phyloP scores from a whole-genome alignment of 192 early-diverging fungal species.

The Kickxella alabastrina region DNA sequence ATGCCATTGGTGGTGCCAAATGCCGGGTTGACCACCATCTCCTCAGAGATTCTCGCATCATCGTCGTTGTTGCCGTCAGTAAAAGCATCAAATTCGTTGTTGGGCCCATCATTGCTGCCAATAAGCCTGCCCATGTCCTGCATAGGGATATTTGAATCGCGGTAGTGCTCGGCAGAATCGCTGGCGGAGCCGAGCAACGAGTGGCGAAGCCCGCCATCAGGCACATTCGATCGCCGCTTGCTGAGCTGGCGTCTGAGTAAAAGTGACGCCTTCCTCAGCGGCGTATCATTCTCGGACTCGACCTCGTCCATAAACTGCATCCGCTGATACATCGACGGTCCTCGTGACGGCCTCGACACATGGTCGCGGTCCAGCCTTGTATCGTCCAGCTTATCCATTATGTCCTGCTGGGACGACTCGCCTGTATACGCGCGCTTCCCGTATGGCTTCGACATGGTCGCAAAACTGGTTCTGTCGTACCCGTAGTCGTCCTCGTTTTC shows the following conservation, averaged over 20 bases:
- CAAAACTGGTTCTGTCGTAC: slow-evolving; percentile 20
- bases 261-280: slow-evolving; percentile 35
- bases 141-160: slow-evolving; percentile 23
- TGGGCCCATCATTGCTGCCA: neutral
- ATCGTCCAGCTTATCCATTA: slow-evolving; percentile 49
- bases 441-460: slow-evolving; percentile 31
- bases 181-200: slow-evolving; percentile 25
- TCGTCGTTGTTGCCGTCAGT: neutral
- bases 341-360: slow-evolving; percentile 42
- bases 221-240: slow-evolving; percentile 41
- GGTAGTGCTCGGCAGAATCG: slow-evolving; percentile 12
- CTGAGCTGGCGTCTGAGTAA: slow-evolving; percentile 42
- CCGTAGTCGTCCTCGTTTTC: slow-evolving; percentile 28
- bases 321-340: slow-evolving; percentile 49
- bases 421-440: slow-evolving; percentile 11
- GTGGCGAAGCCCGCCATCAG: slow-evolving; percentile 22
- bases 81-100: slow-evolving; percentile 3
- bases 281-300: slow-evolving; percentile 36
- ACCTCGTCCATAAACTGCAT: slow-evolving; percentile 46
- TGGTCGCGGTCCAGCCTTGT: slow-evolving; percentile 40
- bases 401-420: slow-evolving; percentile 18
- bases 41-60: neutral
- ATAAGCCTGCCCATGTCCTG: slow-evolving; percentile 17
- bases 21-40: slow-evolving; percentile 2
- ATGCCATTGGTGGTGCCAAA: slow-evolving; percentile 29